phyloP scores from a whole-genome alignment of 2,329 filamentous ascomycete species.

The Microsporum audouinii region DNA sequence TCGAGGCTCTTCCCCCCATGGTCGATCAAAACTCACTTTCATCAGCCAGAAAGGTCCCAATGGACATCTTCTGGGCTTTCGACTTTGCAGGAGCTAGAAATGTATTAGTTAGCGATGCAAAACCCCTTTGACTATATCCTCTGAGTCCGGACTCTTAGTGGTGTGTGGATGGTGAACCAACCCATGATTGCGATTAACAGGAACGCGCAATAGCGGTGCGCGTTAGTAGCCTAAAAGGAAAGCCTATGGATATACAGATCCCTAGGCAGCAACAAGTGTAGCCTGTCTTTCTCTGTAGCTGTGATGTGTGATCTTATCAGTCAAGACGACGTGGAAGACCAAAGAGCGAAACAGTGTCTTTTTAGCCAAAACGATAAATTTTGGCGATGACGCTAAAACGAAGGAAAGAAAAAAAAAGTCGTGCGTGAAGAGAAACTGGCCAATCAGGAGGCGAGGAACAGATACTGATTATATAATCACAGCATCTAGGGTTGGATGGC shows the following conservation, averaged over 20 bases:
- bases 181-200: slow-evolving; percentile 49
- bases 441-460: background rate
- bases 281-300: slow-evolving; percentile 12
- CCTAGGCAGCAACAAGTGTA: slow-evolving; percentile 15
- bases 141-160: background rate
- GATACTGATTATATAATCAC: background rate
- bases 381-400: slow-evolving; percentile 15
- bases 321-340: slow-evolving; percentile 8
- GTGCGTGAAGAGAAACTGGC: slow-evolving; percentile 10
- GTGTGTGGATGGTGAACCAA: slow-evolving; percentile 22
- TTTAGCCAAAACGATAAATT: slow-evolving; percentile 14
- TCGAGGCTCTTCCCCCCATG: background rate
- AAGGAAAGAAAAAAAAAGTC: slow-evolving; percentile 8
- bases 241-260: slow-evolving; percentile 18
- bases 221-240: slow-evolving; percentile 22
- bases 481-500: background rate
- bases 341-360: slow-evolving; percentile 12
- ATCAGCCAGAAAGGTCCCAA: slow-evolving; percentile 90
- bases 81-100: slow-evolving; percentile 76
- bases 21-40: slow-evolving; percentile 53
- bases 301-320: slow-evolving; percentile 9
- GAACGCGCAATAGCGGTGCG: slow-evolving; percentile 32
- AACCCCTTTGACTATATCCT: background rate
- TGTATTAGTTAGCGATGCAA: slow-evolving; percentile 12
- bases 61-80: slow-evolving; percentile 91